Conservation (phyloP, 768 basidiomycete genomes). For the Xerocomellus chrysenteron region DNA sequence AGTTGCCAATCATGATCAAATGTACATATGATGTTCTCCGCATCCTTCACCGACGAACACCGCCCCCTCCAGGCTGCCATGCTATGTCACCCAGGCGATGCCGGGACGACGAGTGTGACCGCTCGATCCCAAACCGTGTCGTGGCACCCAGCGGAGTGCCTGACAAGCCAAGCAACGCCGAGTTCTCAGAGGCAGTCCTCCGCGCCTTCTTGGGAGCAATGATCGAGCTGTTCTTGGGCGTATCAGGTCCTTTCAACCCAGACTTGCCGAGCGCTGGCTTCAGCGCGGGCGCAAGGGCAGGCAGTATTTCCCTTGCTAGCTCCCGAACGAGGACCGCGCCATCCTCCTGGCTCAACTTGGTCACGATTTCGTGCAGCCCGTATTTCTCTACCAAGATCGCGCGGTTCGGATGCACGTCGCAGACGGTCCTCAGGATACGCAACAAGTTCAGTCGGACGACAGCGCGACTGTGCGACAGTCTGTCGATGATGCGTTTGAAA, state of each 20-base stretch:
- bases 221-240: constrained; percentile 36
- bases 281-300: constrained; percentile 69
- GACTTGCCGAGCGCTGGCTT: constrained; percentile 45
- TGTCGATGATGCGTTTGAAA: constrained; percentile 84
- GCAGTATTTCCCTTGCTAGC: constrained; percentile 82
- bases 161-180: constrained; percentile 33
- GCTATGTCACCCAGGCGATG: constrained; percentile 63
- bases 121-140: constrained; percentile 35
- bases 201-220: constrained; percentile 67
- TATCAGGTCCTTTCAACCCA: constrained; percentile 34
- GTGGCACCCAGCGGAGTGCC: constrained; percentile 16
- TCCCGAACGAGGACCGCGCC: constrained; percentile 90
- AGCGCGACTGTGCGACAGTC: constrained; percentile 70
- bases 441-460: constrained; percentile 90
- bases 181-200: constrained; percentile 70
- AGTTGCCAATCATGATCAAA: neutral
- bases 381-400: constrained; percentile 80
- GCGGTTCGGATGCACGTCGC: constrained; percentile 87
- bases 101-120: constrained; percentile 41
- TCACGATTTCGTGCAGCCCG: constrained; percentile 78
- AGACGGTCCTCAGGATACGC: constrained; percentile 78
- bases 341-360: constrained; percentile 78
- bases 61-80: constrained; percentile 43
- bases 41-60: constrained; percentile 22
- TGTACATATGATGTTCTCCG: constrained; percentile 6